phyloP scores from a whole-genome alignment of 768 basidiomycete species.

The Mycena vitilis region DNA sequence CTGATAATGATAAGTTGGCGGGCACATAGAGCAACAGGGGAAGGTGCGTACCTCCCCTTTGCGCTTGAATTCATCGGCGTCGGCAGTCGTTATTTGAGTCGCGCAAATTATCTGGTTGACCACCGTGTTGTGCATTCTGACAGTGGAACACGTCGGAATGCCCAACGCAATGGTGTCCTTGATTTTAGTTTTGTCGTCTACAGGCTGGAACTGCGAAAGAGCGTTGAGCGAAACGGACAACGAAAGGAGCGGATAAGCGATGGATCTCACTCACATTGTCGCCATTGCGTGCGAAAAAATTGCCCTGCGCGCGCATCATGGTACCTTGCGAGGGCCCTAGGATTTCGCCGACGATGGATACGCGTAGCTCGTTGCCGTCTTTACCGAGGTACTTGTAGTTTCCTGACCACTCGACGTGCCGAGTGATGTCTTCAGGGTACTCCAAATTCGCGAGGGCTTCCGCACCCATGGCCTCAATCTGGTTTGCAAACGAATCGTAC shows the following conservation, averaged over 20 bases:
- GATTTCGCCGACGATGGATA: neutral
- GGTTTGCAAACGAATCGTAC: neutral
- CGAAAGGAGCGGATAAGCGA: too few species aligned
- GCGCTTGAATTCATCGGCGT: neutral
- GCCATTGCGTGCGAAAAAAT: neutral
- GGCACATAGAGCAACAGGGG: neutral
- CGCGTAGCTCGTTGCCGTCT: neutral
- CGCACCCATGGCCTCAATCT: neutral
- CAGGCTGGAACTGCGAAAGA: neutral
- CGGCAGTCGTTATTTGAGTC: neutral
- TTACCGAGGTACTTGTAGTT: neutral
- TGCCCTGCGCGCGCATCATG: neutral
- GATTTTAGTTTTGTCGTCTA: neutral
- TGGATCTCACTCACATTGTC: neutral
- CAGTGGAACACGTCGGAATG: neutral
- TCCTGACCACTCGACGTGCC: neutral
- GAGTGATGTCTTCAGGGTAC: neutral
- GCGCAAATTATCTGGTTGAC: neutral
- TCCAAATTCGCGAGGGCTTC: neutral
- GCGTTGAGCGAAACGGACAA: neutral
- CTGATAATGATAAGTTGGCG: neutral
- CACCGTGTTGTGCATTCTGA: neutral
- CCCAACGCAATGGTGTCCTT: neutral
- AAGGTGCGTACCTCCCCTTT: neutral
- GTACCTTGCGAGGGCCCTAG: neutral